Conservation (phyloP, 176 grass and related monocot genomes). For the Triticum aestivum region IWGSC_CS_RefSeq_v2.1 NC_057811.1:378479555-378480054, state of each 20-base stretch:
- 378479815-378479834: conserved; percentile 50
- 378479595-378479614: conserved; percentile 75
- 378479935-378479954: conserved; percentile 97
- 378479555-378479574: conserved; percentile 68
- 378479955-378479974: conserved; percentile 99
- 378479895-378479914: conserved; percentile 45
- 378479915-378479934: conserved; percentile 91
- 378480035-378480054: conserved; percentile 42
- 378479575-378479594: conserved; percentile 49
- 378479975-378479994: conserved; percentile 88
- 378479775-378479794: conserved; percentile 62
- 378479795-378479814: conserved; percentile 44
- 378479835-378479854: conserved; percentile 46
- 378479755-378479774: conserved; percentile 69
- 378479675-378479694: conserved; percentile 88
- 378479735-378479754: conserved; percentile 61
- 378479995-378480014: conserved; percentile 98
- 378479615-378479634: conserved; percentile 88
- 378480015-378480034: conserved; percentile 71
- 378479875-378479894: conserved; percentile 22
- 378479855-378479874: conserved; percentile 47
- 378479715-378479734: conserved; percentile 84
- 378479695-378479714: conserved; percentile 93
- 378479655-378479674: conserved; percentile 84
- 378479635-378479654: conserved; percentile 85